These are phyloP conservation scores for Ulota crispa DNA, from an alignment of 225 moss, liverwort and hornwort species.

Conservation along the genomic window DNA sequence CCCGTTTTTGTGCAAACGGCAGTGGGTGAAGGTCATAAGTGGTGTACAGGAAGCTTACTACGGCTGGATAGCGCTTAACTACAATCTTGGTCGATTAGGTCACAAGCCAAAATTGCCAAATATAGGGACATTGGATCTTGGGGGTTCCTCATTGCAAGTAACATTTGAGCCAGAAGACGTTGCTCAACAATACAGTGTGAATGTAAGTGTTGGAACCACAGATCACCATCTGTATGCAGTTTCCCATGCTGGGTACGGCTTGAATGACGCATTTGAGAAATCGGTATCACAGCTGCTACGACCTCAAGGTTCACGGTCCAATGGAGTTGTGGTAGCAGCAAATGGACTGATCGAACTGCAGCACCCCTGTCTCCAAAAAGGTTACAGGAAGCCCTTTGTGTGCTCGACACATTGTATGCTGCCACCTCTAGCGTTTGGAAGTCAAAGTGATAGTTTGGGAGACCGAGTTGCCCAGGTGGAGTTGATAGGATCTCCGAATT, in stretches of 20 bases:
- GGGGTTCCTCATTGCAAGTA: constrained; percentile 93
- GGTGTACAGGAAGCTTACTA: constrained; percentile 97
- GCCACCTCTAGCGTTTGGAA: constrained; percentile 56
- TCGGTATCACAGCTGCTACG: constrained; percentile 77
- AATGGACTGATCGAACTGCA: constrained; percentile 50
- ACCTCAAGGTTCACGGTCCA: constrained; percentile 42
- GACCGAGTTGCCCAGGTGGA: constrained; percentile 65
- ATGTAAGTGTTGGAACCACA: constrained; percentile 75
- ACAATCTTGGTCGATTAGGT: constrained; percentile 76
- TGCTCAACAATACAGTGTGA: constrained; percentile 62
- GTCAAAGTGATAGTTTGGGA: constrained; percentile 42
- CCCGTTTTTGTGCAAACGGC: constrained; percentile 71
- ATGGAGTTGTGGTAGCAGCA: constrained; percentile 33
- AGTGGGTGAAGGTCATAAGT: constrained; percentile 89
- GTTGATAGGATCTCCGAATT: constrained; percentile 78
- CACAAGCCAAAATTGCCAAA: constrained; percentile 54
- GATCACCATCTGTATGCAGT: constrained; percentile 90
- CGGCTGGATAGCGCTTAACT: constrained; percentile 98
- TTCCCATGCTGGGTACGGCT: constrained; percentile 89
- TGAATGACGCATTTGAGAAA: constrained; percentile 96
- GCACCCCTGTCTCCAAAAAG: constrained; percentile 87
- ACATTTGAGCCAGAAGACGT: constrained; percentile 81
- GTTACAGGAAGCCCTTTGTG: constrained; percentile 73
- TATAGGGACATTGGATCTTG: constrained; percentile 89
- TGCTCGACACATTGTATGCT: constrained; percentile 86